Evolutionary conservation across 306 rosid species (phyloP).

Genomic region (Spatholobus suberectus): DNA sequence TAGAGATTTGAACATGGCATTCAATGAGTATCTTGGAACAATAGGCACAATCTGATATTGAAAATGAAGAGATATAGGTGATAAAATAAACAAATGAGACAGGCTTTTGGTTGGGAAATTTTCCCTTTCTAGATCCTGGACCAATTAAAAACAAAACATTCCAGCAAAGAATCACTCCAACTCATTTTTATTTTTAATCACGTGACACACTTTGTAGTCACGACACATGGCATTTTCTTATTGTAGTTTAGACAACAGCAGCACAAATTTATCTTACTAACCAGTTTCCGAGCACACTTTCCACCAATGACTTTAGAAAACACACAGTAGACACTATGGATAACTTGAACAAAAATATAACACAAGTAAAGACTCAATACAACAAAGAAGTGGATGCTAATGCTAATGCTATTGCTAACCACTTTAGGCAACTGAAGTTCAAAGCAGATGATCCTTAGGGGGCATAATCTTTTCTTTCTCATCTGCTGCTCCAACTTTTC

Average conservation of each 20-base stretch:
- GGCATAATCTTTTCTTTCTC: conserved; percentile 85
- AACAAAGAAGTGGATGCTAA: conserved; percentile 39
- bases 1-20: background rate
- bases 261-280: conserved; percentile 27
- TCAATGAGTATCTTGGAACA: background rate
- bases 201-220: conserved; percentile 21
- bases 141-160: background rate
- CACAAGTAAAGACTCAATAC: conserved; percentile 22
- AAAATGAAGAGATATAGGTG: background rate
- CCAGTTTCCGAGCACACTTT: conserved; percentile 32
- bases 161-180: background rate
- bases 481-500: conserved; percentile 71
- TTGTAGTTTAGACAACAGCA: conserved; percentile 25
- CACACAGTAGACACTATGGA: conserved; percentile 37
- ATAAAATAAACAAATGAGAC: no score
- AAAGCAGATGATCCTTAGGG: conserved; percentile 86
- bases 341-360: conserved; percentile 30
- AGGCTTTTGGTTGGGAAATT: no score
- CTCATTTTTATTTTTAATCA: conserved; percentile 24
- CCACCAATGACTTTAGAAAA: conserved; percentile 26
- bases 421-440: conserved; percentile 89
- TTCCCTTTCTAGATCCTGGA: background rate
- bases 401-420: conserved; percentile 47
- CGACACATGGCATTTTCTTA: conserved; percentile 29
- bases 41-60: background rate